Percentiles rank a stretch among this genome's conserved stretches.
phyloP scores from a whole-genome alignment of 1,139 yeast genomes.

The Scheffersomyces parashehatae region DNA sequence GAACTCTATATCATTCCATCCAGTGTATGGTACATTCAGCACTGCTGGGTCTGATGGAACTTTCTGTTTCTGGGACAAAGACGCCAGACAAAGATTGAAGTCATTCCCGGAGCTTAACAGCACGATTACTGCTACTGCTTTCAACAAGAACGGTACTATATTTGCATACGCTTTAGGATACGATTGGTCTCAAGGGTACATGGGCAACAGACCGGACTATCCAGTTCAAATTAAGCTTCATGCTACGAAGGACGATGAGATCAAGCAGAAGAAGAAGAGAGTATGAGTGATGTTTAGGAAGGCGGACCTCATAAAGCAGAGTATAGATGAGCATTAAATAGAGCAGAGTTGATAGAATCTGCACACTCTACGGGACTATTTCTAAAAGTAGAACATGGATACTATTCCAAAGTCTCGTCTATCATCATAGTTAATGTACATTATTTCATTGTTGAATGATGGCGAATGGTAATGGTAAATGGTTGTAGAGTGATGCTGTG shows the following conservation, averaged over 20 bases:
- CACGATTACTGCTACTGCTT: constrained; percentile 75
- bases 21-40: constrained; percentile 83
- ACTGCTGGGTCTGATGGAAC: constrained; percentile 97
- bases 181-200: constrained; percentile 93
- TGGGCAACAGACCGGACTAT: constrained; percentile 71
- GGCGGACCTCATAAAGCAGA: no score
- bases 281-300: neutral
- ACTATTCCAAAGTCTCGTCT: no score
- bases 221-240: constrained; percentile 81
- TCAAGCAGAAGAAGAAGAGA: constrained; percentile 68
- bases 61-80: constrained; percentile 96
- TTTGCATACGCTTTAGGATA: constrained; percentile 92
- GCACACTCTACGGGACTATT: no score
- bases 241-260: constrained; percentile 82
- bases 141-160: constrained; percentile 79
- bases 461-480: no score
- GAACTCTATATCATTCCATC: constrained; percentile 84
- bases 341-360: no score
- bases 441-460: no score
- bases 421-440: no score
- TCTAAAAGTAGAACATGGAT: no score
- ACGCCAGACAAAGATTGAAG: constrained; percentile 82
- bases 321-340: no score
- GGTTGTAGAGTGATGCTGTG: no score
- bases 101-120: constrained; percentile 74